Base-by-base conservation (phyloP, 2,329 filamentous ascomycete species). In the Amphichorda felina region DNA sequence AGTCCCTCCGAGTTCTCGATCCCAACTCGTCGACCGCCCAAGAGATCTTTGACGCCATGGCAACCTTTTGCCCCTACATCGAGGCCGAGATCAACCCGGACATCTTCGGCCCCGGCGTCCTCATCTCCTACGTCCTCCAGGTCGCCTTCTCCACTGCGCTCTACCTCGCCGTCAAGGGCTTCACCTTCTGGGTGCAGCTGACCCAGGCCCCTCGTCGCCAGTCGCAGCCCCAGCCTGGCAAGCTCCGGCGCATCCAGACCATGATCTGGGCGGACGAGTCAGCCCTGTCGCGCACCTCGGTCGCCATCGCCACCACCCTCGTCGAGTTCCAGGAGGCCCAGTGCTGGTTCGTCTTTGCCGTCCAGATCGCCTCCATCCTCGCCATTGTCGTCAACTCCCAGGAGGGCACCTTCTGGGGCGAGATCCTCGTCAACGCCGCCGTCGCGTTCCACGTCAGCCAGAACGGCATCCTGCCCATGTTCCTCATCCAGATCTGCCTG, bases 311-410 rank as follows among this genome's bases (percentile, higher is more conserved):
- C 38, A 57, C 56, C 4, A 60, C 56, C 2, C 41, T 60, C n/a
- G 56, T 60, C 21, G 56, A 60, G 44, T 60, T 60, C 22, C 56
- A 60, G 35, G 56, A 60, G 35, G 56, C 56, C 1, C 56, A 60
- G 34, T 52, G 49, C 38, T 60, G 56, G 56, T 59, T 60, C 31
- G 49, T 60, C 32, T 60, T 60, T 40, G 56, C 56, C 19, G 48
- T 59, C 24, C 56, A 60, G 39, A 57, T 59, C 36, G 56, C 56
- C 8, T 58, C 56, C 8, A 58, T 60, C 42, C 55, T 60, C 34
- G 55, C 56, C 38, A 57, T 59, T 19, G 56, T 57, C 18, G 56
- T 60, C 43, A 59, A 59, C 38, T 59, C 56, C 3, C 55, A 59
- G 19, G 56, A 59, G 33, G 56, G 56, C 28, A 51, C 54, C 2